These are phyloP conservation scores for Ramichloridium luteum DNA, from an alignment of 2,329 filamentous ascomycete species.

Conservation along the genomic window DNA sequence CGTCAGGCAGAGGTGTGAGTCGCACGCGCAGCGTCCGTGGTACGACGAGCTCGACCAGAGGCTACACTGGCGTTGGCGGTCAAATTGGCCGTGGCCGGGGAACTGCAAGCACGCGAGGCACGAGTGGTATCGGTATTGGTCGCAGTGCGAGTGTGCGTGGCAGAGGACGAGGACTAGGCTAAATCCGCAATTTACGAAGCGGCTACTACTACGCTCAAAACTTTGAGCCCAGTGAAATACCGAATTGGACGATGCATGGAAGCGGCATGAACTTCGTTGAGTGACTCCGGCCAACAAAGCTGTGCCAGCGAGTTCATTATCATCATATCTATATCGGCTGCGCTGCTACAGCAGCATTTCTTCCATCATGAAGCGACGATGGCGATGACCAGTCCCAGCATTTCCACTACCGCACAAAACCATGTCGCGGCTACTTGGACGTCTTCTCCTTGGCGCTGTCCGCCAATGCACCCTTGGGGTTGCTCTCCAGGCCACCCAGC, in stretches of 20 bases:
- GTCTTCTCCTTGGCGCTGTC: slow-evolving; percentile 48
- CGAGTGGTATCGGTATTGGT: slow-evolving; percentile 32
- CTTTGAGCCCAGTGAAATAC: too few relatives aligned
- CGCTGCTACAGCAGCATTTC: too few relatives aligned
- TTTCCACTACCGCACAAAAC: not conserved
- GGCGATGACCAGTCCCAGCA: not conserved
- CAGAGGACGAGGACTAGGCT: slow-evolving; percentile 21
- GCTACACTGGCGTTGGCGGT: slow-evolving; percentile 33
- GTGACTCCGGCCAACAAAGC: not conserved
- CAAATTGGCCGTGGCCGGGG: slow-evolving; percentile 43
- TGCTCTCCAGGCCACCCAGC: slow-evolving; percentile 46
- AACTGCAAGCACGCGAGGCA: slow-evolving; percentile 29
- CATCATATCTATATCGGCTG: too few relatives aligned
- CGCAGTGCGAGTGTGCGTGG: slow-evolving; percentile 26
- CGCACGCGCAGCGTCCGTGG: slow-evolving; percentile 21
- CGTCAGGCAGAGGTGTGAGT: slow-evolving; percentile 24
- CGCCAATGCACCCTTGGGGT: slow-evolving; percentile 54
- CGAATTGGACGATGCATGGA: too few relatives aligned
- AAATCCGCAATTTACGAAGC: too few relatives aligned
- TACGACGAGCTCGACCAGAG: slow-evolving; percentile 21
- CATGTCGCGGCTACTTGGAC: slow-evolving; percentile 38
- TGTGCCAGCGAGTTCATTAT: not conserved
- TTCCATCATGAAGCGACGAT: too few relatives aligned
- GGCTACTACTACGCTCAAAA: too few relatives aligned
- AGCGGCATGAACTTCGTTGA: slow-evolving; percentile 7